phyloP scores from a whole-genome alignment of 2,329 filamentous ascomycete genomes.

The Penicillium sclerotigenum region DNA sequence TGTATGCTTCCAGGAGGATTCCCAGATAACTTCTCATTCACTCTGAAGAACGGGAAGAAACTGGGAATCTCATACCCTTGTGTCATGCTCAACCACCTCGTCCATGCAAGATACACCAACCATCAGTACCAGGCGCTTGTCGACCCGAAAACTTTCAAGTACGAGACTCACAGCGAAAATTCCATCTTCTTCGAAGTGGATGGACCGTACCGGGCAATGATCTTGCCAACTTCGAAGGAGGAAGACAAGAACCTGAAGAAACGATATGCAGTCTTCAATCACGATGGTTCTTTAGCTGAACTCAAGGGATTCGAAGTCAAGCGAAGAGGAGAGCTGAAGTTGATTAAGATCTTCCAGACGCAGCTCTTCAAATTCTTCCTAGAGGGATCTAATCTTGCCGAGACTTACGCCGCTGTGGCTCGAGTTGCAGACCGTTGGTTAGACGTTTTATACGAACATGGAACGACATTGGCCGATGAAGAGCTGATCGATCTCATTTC shows the following conservation, averaged over 20 bases:
- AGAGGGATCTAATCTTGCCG: slow-evolving; percentile 78
- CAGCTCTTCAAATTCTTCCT: slow-evolving; percentile 99
- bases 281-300: slow-evolving; percentile 91
- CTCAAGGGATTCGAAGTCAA: slow-evolving; percentile 98
- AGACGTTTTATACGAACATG: slow-evolving; percentile 86
- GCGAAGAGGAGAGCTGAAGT: slow-evolving; percentile 92
- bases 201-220: slow-evolving; percentile 95
- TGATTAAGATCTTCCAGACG: slow-evolving; percentile 99
- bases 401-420: slow-evolving; percentile 88
- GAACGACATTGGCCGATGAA: slow-evolving; percentile 86
- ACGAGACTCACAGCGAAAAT: slow-evolving; percentile 97
- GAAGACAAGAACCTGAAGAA: slow-evolving; percentile 99
- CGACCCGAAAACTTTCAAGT: slow-evolving; percentile 76
- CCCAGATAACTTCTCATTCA: slow-evolving; percentile 94
- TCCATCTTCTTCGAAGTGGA: slow-evolving; percentile 99
- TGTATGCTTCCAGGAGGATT: slow-evolving; percentile 97
- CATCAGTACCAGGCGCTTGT: slow-evolving; percentile 91
- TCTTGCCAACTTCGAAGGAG: slow-evolving; percentile 94
- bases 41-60: slow-evolving; percentile 93
- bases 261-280: slow-evolving; percentile 97
- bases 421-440: slow-evolving; percentile 96
- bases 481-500: slow-evolving; percentile 99
- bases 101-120: slow-evolving; percentile 93
- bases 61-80: slow-evolving; percentile 95
- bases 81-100: slow-evolving; percentile 97